Conservation (phyloP, 352 stramenopile genomes). For the Pythium biforme region DNA sequence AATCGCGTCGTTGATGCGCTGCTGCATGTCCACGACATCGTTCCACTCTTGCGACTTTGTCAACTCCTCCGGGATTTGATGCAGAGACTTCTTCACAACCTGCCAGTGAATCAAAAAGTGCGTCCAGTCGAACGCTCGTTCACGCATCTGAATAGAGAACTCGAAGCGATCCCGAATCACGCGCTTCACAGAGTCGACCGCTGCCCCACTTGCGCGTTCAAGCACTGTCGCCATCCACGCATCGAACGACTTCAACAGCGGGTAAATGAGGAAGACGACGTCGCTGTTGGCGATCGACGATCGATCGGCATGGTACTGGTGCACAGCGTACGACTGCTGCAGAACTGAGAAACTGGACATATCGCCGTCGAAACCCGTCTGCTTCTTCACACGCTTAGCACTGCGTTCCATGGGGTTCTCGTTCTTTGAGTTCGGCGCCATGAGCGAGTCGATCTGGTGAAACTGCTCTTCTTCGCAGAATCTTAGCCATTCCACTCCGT, state of each 20-base stretch:
- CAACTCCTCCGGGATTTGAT: conserved; percentile 7
- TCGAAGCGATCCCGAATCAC: conserved; percentile 66
- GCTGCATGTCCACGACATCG: conserved; percentile 60
- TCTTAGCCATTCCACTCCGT: conserved; percentile 60
- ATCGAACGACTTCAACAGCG: conserved; percentile 66
- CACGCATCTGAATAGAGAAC: conserved; percentile 73
- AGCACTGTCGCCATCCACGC: conserved; percentile 16
- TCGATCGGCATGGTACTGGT: conserved; percentile 70
- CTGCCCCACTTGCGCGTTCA: conserved; percentile 5
- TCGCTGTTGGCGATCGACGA: conserved; percentile 67
- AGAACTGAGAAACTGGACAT: conserved; percentile 57
- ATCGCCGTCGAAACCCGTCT: conserved; percentile 30
- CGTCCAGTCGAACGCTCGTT: conserved; percentile 61
- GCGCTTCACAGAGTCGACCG: conserved; percentile 35
- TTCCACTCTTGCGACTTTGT: conserved; percentile 32
- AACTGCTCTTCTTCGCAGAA: conserved; percentile 78
- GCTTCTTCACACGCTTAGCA: conserved; percentile 30
- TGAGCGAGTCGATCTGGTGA: conserved; percentile 42
- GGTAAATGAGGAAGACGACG: conserved; percentile 68
- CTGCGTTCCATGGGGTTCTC: conserved; percentile 8
- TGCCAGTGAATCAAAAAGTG: conserved; percentile 86
- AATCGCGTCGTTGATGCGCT: conserved; percentile 74
- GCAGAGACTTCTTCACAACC: conserved; percentile 65
- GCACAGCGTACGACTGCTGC: conserved; percentile 83
- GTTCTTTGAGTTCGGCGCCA: conserved; percentile 17